Evolutionary conservation across 2,329 filamentous ascomycete genomes (phyloP), one percentile per base, ranked within the genome.

Genomic region (Pyricularia grisea): DNA sequence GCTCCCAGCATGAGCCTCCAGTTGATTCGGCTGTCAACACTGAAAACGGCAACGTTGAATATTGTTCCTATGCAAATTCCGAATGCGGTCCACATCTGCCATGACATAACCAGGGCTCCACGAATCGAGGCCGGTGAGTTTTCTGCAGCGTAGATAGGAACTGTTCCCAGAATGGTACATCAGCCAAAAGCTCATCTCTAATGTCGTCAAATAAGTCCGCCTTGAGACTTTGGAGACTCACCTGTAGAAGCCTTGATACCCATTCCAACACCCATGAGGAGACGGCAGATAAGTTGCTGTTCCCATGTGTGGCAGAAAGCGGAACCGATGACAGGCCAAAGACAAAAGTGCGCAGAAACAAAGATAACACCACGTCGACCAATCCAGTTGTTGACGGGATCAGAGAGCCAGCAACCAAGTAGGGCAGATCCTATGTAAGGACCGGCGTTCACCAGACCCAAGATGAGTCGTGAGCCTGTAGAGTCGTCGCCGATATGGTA

Each of bases 91-190:
- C 60, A 73, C 73, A 73, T 71, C 74, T 76, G 90, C 91, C 92
- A 94, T 71, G 88, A 89, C 91, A 94, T 94, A 71, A 94, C 91
- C 23, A 95, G 82, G 9, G 90, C 91, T 72, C 91, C 90, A 75
- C 91, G 87, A 68, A 93, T 89, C 1, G 82, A 77, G 1, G 90
- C 88, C 0, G 91, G 91, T 0, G 88, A 86, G 69, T 87, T 91
- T 77, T 94, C 91, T 2, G 91, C 91, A 0, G 90, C 88, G 73
- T 92, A 94, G 31, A 94, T 88, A 0, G 92, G 91, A 1, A 92
- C 90, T 66, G 42, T 50, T 50, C 17, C 20, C 7, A n/a, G 2
- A 50, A 50, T 6, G 7, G 42, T 83, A 82, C 82, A 67, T 76
- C 31, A 75, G 70, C 67, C 11, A 68, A 7, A n/a, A 50, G 17